Base-by-base conservation (phyloP, 2,329 filamentous ascomycete species). In the Fusarium tupiense region DNA sequence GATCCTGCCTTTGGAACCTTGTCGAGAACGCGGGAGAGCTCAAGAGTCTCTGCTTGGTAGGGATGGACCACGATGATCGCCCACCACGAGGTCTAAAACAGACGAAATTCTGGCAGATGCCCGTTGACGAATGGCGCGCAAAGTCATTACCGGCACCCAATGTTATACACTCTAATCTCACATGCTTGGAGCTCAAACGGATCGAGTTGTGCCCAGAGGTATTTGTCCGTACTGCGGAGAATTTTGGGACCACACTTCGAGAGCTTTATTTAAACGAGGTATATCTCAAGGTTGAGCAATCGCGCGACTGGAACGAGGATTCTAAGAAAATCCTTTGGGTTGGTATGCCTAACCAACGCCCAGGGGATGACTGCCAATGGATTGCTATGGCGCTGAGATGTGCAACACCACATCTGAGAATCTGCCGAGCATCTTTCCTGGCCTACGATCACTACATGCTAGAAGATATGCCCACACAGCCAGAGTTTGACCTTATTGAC, bases 1-100 rank as follows among this genome's bases (percentile, higher is more conserved):
- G 83, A 26, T 81, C 82, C 43, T 84, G 85, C 61, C 80, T 89
- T 7, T 89, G 87, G 87, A 84, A 85, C 69, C 77, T 88, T 46
- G 84, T 89, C 22, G 82, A 83, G 54, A 84, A 85, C 56, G 86
- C 87, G 1, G 77, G 79, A 31, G 76, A 80, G 14, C 82, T 89
- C 19, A 80, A 84, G 71, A 88, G 83, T 50, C 78, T 89, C 24
- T 88, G 86, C 66, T 72, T 89, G 22, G 81, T 86, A 17, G 86
- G 86, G n/a, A 80, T 84, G 70, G 83, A 86, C 65, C 79, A 83
- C 24, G 83, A 85, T 31, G 82, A 83, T 41, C 80, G 81, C 33
- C 81, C 81, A 1, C 83, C 81, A 6, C 76, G 81, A 29, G 79
- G 80, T 6, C 61, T 85, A 44, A 85, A 83, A 73, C 81, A 82